Conservation (phyloP, 192 early-diverging fungal species). For the Polychytrium aggregatum region DNA sequence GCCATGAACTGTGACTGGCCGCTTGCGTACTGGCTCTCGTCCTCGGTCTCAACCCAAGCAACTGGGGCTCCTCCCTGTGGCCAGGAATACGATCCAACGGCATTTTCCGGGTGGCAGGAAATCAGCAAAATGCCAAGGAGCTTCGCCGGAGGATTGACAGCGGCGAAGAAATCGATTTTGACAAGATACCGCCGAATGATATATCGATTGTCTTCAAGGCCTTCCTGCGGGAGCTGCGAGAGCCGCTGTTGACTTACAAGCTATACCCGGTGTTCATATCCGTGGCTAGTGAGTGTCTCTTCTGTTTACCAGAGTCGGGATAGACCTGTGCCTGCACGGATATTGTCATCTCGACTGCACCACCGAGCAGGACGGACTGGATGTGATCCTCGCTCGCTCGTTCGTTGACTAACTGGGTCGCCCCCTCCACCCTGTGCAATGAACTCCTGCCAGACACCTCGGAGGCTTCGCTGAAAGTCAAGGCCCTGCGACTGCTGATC, state of each 20-base stretch:
- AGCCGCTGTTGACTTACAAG: too few relatives aligned
- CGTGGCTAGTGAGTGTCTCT: too few relatives aligned
- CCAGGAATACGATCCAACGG: slow-evolving; percentile 1
- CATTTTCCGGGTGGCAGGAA: neutral
- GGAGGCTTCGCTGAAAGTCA: neutral
- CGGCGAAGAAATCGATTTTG: neutral
- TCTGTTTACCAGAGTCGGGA: too few relatives aligned
- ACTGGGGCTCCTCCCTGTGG: neutral
- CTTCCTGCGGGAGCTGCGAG: too few relatives aligned
- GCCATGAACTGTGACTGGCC: neutral
- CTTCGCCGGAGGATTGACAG: neutral
- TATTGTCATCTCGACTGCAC: too few relatives aligned
- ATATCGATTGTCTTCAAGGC: neutral
- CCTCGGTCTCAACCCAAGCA: neutral
- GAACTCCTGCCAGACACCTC: too few relatives aligned
- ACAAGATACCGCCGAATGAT: neutral
- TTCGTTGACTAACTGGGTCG: too few relatives aligned
- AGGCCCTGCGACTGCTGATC: neutral
- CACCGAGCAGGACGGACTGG: too few relatives aligned
- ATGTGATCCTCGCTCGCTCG: too few relatives aligned
- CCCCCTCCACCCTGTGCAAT: too few relatives aligned
- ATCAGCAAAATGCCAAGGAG: neutral
- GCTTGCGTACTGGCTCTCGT: neutral
- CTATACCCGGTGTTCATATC: neutral
- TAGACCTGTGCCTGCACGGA: too few relatives aligned